Evolutionary conservation across 2,329 filamentous ascomycete species (phyloP), one percentile per base, ranked within the genome.

Genomic region (Penicillium expansum): DNA sequence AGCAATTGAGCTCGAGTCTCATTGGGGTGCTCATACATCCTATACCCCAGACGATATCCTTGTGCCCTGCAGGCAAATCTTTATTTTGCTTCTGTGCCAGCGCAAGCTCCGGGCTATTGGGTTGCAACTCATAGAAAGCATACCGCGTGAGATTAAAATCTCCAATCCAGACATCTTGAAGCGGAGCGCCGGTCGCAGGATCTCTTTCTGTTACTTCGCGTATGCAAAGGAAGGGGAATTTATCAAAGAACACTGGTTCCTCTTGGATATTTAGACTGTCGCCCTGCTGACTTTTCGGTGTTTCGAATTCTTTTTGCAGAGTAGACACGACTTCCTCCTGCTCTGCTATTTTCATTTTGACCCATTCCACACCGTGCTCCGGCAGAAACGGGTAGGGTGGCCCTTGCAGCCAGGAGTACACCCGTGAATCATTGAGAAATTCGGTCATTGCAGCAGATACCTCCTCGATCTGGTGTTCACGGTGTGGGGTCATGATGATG

Each of bases 401-500:
- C 2, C 52, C 43, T 20, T 60, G 55, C 27, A 73, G 65, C 32
- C 52, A 63, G n/a, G 48, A 39, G 37, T 66, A 66, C 1, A 71
- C 59, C 0, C 22, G 35, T 5, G 64, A 62, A 24, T 71, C 61
- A 41, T 73, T 73, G 18, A 73, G 59, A 1, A 62, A 55, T 8
- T 39, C 22, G 5, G 51, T 32, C 43, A 60, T 44, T 2, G 10
- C 56, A 24, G 57, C 13, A n/a, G 51, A 27, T 3, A 52, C 38
- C 24, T 66, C 53, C 35, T 67, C 57, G n/a, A 52, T 24, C 33
- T 42, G 48, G 52, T 55, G 38, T 18, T 48, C 48, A 5, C 67
- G 65, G 22, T 66, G 60, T 30, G 65, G 64, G 13, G 68, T 69
- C 53, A 70, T 59, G 51, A 69, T 69, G 38, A 69, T 67, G 30